Base-by-base conservation (phyloP, 2,329 filamentous ascomycete species). In the Monosporascus sp. region DNA sequence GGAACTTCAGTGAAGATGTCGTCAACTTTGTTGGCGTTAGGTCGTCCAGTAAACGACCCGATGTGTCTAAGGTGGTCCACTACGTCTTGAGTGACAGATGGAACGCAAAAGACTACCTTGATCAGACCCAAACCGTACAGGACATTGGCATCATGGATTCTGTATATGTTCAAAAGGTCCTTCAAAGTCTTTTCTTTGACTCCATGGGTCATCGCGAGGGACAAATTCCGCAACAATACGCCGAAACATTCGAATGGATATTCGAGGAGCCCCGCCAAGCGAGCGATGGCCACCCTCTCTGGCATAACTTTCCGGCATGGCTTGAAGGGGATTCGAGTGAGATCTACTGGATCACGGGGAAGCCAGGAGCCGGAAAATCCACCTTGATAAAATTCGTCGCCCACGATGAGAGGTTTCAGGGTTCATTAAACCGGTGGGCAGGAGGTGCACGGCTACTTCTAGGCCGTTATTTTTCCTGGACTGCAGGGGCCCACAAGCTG, bases 391-490 rank as follows among this genome's bases (percentile, higher is more conserved):
- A 60, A 41, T 61, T 51, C 31, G 46, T 61, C 17, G 24, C 24
- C 8, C 2, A 14, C 24, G 24, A 55, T n/a, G 34, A 15, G 22
- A 48, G 31, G 36, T 38, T 55, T 2, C 36, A 25, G 15, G 5
- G 34, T 3, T 22, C 15, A 6, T 20, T 55, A 27, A 14, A n/a
- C n/a, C 17, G 20, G 11, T 52, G 53, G 50, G 50, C 50, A 24
- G 31, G 25, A 5, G 34, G 20, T 4, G 42, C 48, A 5, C 24
- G n/a, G 6, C 36, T 51, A 7, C 20, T 49, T n/a, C 18, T 49
- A n/a, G 45, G 36, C 24, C 46, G n/a, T 11, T 60, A 58, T 47
- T 65, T 57, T 42, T 63, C 59, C 41, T 66, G 62, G 62, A 53
- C 53, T 41, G 51, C 55, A 3, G 62, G 64, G 1, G 41, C 14